phyloP scores from a whole-genome alignment of 2,329 filamentous ascomycete species.

The Curvularia eragrostidis region DNA sequence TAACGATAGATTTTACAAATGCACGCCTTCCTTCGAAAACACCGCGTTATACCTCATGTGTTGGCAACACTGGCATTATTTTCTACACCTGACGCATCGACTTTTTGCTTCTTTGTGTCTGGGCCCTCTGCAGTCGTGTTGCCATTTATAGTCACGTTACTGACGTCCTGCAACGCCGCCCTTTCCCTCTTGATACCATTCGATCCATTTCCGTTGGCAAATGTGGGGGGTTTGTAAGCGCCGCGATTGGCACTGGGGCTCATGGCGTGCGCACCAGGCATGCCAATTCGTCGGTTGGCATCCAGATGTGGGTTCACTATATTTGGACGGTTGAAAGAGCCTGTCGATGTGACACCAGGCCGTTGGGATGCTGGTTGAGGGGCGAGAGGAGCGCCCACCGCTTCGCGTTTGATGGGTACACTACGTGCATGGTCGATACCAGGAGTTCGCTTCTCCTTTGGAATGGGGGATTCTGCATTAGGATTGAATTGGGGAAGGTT shows the following conservation, averaged over 20 bases:
- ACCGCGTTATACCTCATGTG: not conserved
- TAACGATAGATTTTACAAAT: not conserved
- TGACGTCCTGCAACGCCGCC: slow-evolving; percentile 54
- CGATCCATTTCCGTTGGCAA: slow-evolving; percentile 28
- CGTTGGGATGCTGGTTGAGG: slow-evolving; percentile 23
- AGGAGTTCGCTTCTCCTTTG: slow-evolving; percentile 77
- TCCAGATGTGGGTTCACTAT: slow-evolving; percentile 59
- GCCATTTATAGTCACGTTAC: slow-evolving; percentile 48
- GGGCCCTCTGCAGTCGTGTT: slow-evolving; percentile 34
- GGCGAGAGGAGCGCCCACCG: slow-evolving; percentile 30
- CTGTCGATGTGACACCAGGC: slow-evolving; percentile 18
- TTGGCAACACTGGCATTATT: slow-evolving; percentile 27
- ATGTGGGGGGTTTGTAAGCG: slow-evolving; percentile 55
- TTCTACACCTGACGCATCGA: slow-evolving; percentile 39
- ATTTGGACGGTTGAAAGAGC: slow-evolving; percentile 42
- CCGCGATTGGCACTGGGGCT: slow-evolving; percentile 54
- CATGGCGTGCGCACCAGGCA: slow-evolving; percentile 53
- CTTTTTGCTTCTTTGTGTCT: slow-evolving; percentile 52
- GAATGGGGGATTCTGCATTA: slow-evolving; percentile 67
- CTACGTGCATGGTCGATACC: slow-evolving; percentile 83
- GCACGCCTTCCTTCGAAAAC: not conserved
- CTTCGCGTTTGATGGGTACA: slow-evolving; percentile 69
- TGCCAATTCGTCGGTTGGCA: slow-evolving; percentile 56
- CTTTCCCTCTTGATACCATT: slow-evolving; percentile 40
- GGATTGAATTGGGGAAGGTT: slow-evolving; percentile 56